Base-by-base conservation (phyloP, 148 eudicot species). In the Simmondsia chinensis region DNA sequence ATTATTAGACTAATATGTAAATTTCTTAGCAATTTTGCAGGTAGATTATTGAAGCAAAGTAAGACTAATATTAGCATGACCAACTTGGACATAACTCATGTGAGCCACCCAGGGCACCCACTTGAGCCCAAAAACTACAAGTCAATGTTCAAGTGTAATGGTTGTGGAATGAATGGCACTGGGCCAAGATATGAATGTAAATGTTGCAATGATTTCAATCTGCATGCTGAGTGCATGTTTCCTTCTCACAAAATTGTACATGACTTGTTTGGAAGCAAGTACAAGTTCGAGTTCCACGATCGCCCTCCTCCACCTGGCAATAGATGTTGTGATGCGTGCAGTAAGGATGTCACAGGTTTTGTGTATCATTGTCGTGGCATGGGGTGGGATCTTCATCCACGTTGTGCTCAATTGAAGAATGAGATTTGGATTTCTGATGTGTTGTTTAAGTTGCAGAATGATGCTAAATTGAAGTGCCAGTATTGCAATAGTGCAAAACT, bases 321-420 rank as follows among this genome's bases (percentile, higher is more conserved):
- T 10, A 7, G 47, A 20, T 39, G 39, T 5, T 52, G 59, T 8
- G 52, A 52, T 15, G 66, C 54, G n/a, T 52, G 52, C 14, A 53
- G 52, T 18, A 22, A 20, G 59, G 16, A 23, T 1, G 33, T 61
- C 8, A n/a, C 44, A 12, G 66, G 59, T 5, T 30, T 24, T 1
- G 41, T 28, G 1, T 61, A 61, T 14, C 66, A 52, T 12, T 46
- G 47, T 19, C 4, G 33, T 9, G 16, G 39, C 1, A 4, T 4
- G 4, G 58, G 20, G 1, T 39, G 4, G 22, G 66, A 61, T 29
- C 46, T 52, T 1, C 66, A 61, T 10, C 52, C 59, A 1, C 24
- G 19, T 0, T 61, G 66, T 10, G 39, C 40, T 19, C 7, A 24
- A 2, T 39, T 61, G 16, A 7, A 61, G 54, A 12, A 4, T 45